A percentile compares a stretch with the other conserved stretches of the same genome.
Evolutionary conservation across 2,329 filamentous ascomycete species (phyloP).

Genomic region (Sclerotinia subarctica): DNA sequence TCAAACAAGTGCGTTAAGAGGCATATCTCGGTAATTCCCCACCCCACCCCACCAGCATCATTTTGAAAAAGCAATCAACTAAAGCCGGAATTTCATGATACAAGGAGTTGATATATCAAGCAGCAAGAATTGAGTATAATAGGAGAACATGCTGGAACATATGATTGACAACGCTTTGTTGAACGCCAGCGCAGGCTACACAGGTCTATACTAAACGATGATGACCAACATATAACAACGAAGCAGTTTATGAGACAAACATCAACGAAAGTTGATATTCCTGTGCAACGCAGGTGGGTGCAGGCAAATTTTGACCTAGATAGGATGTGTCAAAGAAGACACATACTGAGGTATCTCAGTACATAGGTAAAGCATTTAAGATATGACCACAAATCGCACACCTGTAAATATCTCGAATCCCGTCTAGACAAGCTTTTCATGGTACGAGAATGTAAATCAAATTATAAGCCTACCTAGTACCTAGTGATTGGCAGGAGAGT

Average conservation of each 20-base stretch:
- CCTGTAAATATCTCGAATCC: background rate
- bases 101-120: too few species aligned
- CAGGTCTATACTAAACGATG: too few species aligned
- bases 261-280: background rate
- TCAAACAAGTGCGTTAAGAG: background rate
- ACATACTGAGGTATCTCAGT: background rate
- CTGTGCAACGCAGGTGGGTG: background rate
- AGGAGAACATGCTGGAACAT: background rate
- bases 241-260: background rate
- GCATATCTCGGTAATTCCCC: background rate
- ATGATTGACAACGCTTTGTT: too few species aligned
- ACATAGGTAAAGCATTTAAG: background rate
- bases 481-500: background rate
- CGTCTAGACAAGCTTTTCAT: background rate
- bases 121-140: too few species aligned
- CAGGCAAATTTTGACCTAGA: background rate
- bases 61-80: background rate
- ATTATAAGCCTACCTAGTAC: background rate
- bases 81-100: background rate
- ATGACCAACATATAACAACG: too few species aligned
- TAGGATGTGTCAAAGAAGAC: too few species aligned
- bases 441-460: background rate
- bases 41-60: background rate
- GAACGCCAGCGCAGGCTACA: background rate
- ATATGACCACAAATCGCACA: background rate